phyloP scores from a whole-genome alignment of 2,329 filamentous ascomycete species.

The Curvularia eragrostidis region DNA sequence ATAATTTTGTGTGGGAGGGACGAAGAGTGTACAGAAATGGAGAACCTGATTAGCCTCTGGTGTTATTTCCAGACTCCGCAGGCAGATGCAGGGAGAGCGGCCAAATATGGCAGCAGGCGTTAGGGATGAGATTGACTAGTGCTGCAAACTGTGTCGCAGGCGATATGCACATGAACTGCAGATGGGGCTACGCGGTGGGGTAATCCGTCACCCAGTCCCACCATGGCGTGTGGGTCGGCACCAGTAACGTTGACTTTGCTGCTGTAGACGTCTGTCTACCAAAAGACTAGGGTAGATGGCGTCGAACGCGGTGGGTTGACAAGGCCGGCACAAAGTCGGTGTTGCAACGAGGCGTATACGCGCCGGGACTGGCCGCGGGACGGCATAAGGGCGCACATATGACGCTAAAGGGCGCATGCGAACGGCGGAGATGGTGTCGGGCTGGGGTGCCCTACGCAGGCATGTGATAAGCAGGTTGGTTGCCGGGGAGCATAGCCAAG shows the following conservation, averaged over 20 bases:
- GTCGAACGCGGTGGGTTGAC: not conserved
- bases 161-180: conserved; percentile 1
- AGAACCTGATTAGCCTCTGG: no score
- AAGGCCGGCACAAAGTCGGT: not conserved
- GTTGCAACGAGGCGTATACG: not conserved
- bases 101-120: not conserved
- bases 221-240: conserved; percentile 1
- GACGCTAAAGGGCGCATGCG: not conserved
- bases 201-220: conserved; percentile 6
- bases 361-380: not conserved
- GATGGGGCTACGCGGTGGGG: conserved; percentile 12
- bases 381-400: not conserved
- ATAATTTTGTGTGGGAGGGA: no score
- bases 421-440: conserved; percentile 1
- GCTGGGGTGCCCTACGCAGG: no score
- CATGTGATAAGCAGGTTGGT: not conserved
- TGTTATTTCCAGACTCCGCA: no score
- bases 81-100: not conserved
- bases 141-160: conserved; percentile 8
- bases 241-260: not conserved
- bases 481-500: not conserved
- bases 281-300: not conserved
- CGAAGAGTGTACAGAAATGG: no score
- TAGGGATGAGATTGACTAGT: not conserved
- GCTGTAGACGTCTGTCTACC: not conserved